Percentiles rank a stretch among this genome's conserved stretches.
Conservation (phyloP, 768 basidiomycete genomes). For the Exsudoporus frostii region DNA sequence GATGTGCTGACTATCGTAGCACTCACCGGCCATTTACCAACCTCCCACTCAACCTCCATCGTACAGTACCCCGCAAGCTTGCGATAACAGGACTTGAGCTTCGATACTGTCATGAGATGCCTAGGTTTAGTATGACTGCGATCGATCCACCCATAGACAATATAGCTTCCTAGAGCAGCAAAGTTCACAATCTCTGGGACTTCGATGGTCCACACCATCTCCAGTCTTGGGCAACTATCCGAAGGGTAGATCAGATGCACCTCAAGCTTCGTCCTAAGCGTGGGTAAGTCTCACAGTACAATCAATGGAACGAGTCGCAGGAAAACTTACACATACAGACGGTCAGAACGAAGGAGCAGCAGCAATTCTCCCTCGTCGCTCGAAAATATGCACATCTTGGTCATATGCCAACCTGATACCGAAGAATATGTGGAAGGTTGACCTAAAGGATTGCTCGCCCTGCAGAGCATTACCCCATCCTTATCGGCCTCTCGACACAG, state of each 20-base stretch:
- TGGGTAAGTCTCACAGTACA: neutral
- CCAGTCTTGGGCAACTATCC: neutral
- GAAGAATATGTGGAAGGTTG: neutral
- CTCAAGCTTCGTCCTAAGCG: neutral
- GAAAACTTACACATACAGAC: neutral
- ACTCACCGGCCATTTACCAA: neutral
- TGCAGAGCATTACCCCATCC: slow-evolving; percentile 7
- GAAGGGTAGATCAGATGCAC: neutral
- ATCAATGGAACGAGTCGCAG: neutral
- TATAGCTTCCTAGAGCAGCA: slow-evolving; percentile 2
- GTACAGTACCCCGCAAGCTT: neutral
- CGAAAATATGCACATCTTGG: neutral
- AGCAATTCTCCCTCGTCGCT: neutral
- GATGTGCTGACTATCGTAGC: neutral
- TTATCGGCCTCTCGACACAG: neutral
- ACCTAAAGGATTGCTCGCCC: neutral
- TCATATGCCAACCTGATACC: neutral
- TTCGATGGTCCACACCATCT: neutral
- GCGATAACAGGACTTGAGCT: neutral
- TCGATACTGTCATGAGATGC: slow-evolving; percentile 2
- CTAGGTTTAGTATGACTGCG: neutral
- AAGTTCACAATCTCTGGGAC: neutral
- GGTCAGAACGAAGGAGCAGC: slow-evolving; percentile 1
- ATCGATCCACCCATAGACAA: slow-evolving; percentile 11
- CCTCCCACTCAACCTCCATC: neutral